phyloP scores from a whole-genome alignment of 2,329 filamentous ascomycete genomes.

The Diaporthe vexans region DNA sequence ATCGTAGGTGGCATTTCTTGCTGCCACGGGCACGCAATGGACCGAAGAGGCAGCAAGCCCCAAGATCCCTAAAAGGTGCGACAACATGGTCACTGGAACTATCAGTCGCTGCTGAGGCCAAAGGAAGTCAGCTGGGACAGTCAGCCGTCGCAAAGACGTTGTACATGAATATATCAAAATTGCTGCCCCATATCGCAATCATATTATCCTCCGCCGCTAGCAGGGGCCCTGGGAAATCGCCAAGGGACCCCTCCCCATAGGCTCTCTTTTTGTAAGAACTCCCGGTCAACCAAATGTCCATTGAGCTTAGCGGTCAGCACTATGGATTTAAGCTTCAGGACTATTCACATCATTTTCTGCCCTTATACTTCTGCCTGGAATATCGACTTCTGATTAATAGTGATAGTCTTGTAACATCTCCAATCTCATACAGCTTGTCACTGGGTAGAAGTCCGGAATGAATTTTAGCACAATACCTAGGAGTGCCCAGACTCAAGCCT shows the following conservation, averaged over 20 bases:
- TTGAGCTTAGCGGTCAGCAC: background rate
- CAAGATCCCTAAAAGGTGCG: background rate
- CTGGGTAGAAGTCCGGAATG: background rate
- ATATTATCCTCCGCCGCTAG: background rate
- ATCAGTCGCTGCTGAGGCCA: too few relatives aligned
- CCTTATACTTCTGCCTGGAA: background rate
- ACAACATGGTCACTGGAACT: background rate
- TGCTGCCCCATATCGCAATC: too few relatives aligned
- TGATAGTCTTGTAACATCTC: background rate
- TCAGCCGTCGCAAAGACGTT: background rate
- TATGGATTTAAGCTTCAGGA: background rate
- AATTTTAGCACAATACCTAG: background rate
- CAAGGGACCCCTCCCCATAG: background rate
- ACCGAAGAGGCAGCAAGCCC: background rate
- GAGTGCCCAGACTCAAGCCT: background rate
- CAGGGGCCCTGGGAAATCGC: background rate
- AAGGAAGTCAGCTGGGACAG: too few relatives aligned
- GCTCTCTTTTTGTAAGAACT: background rate
- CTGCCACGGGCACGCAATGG: background rate
- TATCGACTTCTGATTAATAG: background rate
- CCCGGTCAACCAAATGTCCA: background rate
- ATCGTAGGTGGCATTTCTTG: slow-evolving; percentile 2
- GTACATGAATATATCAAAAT: background rate
- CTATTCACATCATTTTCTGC: background rate
- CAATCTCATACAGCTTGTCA: background rate